Evolutionary conservation across 2,329 filamentous ascomycete genomes (phyloP), one percentile per base, ranked within the genome.

Genomic region (Fusarium liriodendri): DNA sequence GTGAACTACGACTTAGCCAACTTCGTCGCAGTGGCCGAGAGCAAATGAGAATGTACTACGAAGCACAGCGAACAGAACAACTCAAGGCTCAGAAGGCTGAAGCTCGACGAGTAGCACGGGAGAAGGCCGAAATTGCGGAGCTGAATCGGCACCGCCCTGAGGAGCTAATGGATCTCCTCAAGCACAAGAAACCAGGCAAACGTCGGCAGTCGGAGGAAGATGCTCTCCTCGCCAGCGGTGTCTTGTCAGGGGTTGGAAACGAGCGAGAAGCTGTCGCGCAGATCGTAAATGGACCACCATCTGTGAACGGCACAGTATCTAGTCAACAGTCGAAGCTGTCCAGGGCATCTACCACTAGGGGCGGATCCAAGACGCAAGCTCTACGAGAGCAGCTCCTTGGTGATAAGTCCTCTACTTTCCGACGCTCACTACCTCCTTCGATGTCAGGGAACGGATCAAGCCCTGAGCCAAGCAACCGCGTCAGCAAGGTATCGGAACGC

Each of bases 1-100:
- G 88, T 14, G 83, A 85, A 54, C 84, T 84, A 20, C 84, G 86
- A 4, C 83, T 88, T 18, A 84, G 85, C 65, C 83, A 84, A n/a
- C 84, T 89, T 25, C 87, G 89, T 9, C 84, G 84, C 35, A 84
- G 85, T 45, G 88, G 87, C 22, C 85, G 87, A 60, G 87, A 89
- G 45, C 85, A 87, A 69, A 83, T 87, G 71, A 84, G 84, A 32
- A 80, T 82, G 3, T 89, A 87, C 76, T 84, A 85, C 33, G 81
- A 83, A 29, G 81, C 82, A 5, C 84, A 84, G 62, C 79, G 80
- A 37, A 79, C 73, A 20, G 81, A 79, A 32, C 77, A 81, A 29
- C 74, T 78, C 6, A 79, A 78, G 20, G 80, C 80, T 8, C 80
- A 81, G 40, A 83, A 84, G 55, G 80, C 83, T 66, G 79, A 82